These are phyloP conservation scores for Kuraishia borneana DNA, from an alignment of 805 yeast species.

Conservation along the genomic window DNA sequence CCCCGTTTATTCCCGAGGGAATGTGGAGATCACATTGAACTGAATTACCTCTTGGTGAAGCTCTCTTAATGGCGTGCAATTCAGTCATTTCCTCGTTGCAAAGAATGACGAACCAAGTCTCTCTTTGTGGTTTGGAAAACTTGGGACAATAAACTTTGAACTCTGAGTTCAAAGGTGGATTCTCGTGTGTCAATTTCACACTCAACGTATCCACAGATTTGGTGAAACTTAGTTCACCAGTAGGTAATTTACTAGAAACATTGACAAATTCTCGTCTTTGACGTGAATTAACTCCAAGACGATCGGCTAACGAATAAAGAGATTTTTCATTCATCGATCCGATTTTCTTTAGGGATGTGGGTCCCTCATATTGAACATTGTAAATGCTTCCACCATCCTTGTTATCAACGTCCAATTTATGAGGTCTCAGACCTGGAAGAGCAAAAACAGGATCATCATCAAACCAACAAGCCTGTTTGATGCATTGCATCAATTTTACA, in stretches of 20 bases:
- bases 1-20: no score
- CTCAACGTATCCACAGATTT: slow-evolving; percentile 25
- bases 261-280: slow-evolving; percentile 36
- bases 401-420: slow-evolving; percentile 7
- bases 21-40: no score
- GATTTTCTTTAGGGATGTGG: slow-evolving; percentile 23
- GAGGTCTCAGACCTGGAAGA: slow-evolving; percentile 34
- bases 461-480: slow-evolving; percentile 83
- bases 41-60: no score
- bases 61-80: slow-evolving; percentile 59
- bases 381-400: slow-evolving; percentile 25
- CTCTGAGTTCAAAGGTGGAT: slow-evolving; percentile 37
- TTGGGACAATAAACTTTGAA: slow-evolving; percentile 65
- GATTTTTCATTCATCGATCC: slow-evolving; percentile 28
- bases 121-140: slow-evolving; percentile 86
- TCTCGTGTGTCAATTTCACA: slow-evolving; percentile 44
- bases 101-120: slow-evolving; percentile 79
- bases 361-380: slow-evolving; percentile 11
- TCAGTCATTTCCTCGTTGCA: slow-evolving; percentile 39
- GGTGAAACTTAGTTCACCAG: slow-evolving; percentile 30
- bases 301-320: slow-evolving; percentile 19
- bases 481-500: slow-evolving; percentile 66
- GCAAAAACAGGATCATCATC: slow-evolving; percentile 59
- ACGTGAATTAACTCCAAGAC: slow-evolving; percentile 28
- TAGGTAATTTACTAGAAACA: slow-evolving; percentile 51